Conservation (phyloP, 306 rosid genomes). For the cucumber (Cucumis sativus) region DNA sequence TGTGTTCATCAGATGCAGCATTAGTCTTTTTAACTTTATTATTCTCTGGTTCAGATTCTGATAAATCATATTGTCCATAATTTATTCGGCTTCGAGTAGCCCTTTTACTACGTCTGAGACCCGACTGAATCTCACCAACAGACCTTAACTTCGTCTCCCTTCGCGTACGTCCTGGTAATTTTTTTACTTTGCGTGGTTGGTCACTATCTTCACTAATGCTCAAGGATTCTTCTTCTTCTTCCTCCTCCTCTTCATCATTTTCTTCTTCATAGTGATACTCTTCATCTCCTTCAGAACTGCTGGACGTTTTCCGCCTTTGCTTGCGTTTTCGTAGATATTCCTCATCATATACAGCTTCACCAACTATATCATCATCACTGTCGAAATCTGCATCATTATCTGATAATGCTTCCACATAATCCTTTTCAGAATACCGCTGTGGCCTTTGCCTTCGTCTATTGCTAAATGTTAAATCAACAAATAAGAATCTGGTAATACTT, state of each 20-base stretch:
- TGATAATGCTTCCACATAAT: slow-evolving; percentile 61
- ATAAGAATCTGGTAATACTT: slow-evolving; percentile 10
- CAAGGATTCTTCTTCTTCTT: slow-evolving; percentile 60
- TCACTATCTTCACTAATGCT: slow-evolving; percentile 90
- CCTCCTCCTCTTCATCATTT: slow-evolving; percentile 84
- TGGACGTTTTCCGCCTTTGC: slow-evolving; percentile 65
- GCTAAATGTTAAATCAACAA: slow-evolving; percentile 24
- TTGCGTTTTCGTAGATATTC: slow-evolving; percentile 80
- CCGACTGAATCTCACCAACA: slow-evolving; percentile 65
- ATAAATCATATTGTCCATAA: slow-evolving; percentile 64
- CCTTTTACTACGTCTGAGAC: slow-evolving; percentile 97
- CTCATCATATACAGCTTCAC: slow-evolving; percentile 92
- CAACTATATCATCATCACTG: slow-evolving; percentile 96
- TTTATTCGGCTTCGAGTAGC: slow-evolving; percentile 68
- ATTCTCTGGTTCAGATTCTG: slow-evolving; percentile 84
- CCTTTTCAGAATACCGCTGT: slow-evolving; percentile 75
- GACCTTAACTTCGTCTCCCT: slow-evolving; percentile 81
- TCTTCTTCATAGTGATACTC: slow-evolving; percentile 86
- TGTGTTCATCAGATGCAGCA: slow-evolving; percentile 37
- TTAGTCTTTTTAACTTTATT: slow-evolving; percentile 44
- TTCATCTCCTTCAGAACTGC: slow-evolving; percentile 98
- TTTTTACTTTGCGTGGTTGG: slow-evolving; percentile 48
- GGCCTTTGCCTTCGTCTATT: slow-evolving; percentile 81
- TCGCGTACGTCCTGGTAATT: slow-evolving; percentile 63
- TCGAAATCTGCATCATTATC: slow-evolving; percentile 73